phyloP scores from a whole-genome alignment of 352 stramenopile species.

The Phytopythium sindhum region DNA sequence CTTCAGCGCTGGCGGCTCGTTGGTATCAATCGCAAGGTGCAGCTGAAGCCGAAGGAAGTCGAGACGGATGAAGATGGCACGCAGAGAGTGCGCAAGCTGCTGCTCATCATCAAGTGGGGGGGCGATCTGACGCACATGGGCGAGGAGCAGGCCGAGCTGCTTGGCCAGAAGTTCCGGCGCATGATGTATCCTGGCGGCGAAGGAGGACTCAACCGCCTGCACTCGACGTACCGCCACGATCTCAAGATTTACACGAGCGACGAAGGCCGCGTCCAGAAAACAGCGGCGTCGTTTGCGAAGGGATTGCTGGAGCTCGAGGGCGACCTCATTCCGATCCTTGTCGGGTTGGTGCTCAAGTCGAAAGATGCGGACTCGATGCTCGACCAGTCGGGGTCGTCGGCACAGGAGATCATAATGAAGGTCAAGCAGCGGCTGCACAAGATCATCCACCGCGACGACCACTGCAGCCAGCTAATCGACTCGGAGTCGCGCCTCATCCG shows the following conservation, averaged over 20 bases:
- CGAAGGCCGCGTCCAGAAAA: slow-evolving; percentile 99
- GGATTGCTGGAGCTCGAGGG: slow-evolving; percentile 98
- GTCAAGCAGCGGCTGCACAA: slow-evolving; percentile 87
- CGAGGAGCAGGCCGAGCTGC: slow-evolving; percentile 93
- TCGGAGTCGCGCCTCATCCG: slow-evolving; percentile 78
- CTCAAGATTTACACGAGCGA: slow-evolving; percentile 99
- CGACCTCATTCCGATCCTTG: slow-evolving; percentile 99
- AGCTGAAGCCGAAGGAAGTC: slow-evolving; percentile 86
- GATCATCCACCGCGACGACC: slow-evolving; percentile 83
- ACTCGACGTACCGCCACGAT: slow-evolving; percentile 99
- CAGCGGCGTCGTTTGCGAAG: slow-evolving; percentile 98
- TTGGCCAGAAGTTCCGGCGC: slow-evolving; percentile 90
- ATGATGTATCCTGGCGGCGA: slow-evolving; percentile 91
- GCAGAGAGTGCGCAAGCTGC: slow-evolving; percentile 79
- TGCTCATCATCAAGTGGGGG: slow-evolving; percentile 99
- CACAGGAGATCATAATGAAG: slow-evolving; percentile 87
- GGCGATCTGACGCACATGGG: slow-evolving; percentile 98
- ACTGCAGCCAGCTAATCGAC: slow-evolving; percentile 72
- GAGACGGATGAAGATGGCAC: slow-evolving; percentile 29
- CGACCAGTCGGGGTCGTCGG: slow-evolving; percentile 96
- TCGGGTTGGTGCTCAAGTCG: slow-evolving; percentile 89
- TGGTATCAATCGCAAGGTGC: slow-evolving; percentile 98
- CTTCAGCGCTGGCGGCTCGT: slow-evolving; percentile 95
- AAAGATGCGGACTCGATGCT: slow-evolving; percentile 96
- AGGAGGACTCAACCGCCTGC: slow-evolving; percentile 96